A percentile compares a stretch with the other conserved stretches of the same genome.
Evolutionary conservation across 2,329 filamentous ascomycete genomes (phyloP).

Genomic region (Xylariaceae sp.): DNA sequence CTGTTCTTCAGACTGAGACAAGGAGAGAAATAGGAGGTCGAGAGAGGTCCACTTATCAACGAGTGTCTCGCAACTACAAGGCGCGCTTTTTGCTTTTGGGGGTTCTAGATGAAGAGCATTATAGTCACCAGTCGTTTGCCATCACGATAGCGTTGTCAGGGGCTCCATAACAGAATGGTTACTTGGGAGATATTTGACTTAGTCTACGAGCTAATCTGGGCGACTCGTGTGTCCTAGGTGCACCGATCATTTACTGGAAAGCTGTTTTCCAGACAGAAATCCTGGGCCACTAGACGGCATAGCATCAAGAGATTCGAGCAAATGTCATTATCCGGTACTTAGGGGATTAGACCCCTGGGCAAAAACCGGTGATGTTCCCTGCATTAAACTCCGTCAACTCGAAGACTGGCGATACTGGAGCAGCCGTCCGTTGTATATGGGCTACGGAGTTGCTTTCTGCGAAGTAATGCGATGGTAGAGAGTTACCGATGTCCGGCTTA

Average conservation of each 20-base stretch:
- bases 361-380: background rate
- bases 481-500: background rate
- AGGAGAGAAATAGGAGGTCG: background rate
- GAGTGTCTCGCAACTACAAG: background rate
- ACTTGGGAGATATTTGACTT: background rate
- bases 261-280: background rate
- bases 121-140: too few relatives aligned
- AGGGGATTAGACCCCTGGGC: background rate
- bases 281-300: background rate
- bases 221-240: background rate
- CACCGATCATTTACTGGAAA: background rate
- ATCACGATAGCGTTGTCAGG: background rate
- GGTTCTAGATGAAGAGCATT: background rate
- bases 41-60: background rate
- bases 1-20: background rate
- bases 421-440: background rate
- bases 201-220: background rate
- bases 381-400: background rate
- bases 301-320: background rate
- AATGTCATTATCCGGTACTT: background rate
- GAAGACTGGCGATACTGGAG: background rate
- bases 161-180: background rate
- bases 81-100: background rate
- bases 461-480: slow-evolving; percentile 6
- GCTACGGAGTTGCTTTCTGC: background rate